Evolutionary conservation across 441 rosid species (phyloP).

Genomic region (Adansonia rubrostipa): DNA sequence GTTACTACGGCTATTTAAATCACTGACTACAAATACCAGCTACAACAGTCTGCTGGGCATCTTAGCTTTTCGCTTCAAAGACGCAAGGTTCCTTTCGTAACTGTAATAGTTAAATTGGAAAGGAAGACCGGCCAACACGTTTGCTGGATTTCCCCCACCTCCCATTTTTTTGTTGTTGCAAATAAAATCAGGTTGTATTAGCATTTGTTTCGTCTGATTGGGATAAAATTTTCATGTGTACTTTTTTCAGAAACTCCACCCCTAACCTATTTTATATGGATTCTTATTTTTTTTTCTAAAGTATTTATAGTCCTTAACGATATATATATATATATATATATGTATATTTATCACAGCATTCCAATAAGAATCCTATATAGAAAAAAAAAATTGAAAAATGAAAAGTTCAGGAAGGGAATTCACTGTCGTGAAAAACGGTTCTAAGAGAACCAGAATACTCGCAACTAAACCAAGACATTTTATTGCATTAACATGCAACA

Average conservation of each 20-base stretch:
- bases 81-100: neutral
- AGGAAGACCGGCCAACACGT: neutral
- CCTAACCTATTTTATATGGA: too few species aligned
- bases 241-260: neutral
- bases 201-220: neutral
- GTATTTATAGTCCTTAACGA: too few species aligned
- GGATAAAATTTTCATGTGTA: neutral
- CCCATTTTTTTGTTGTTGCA: neutral
- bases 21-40: too few species aligned
- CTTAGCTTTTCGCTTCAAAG: constrained; percentile 12
- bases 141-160: neutral
- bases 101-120: neutral
- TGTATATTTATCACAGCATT: neutral
- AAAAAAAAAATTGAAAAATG: neutral
- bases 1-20: too few species aligned
- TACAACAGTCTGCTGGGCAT: neutral
- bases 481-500: neutral
- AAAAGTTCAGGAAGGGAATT: neutral
- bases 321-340: too few species aligned
- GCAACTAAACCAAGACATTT: neutral
- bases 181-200: neutral
- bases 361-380: neutral
- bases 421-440: neutral
- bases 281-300: too few species aligned
- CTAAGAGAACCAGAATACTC: neutral